Evolutionary conservation across 192 early-diverging fungal genomes (phyloP).

Genomic region (Coemansia sp.): DNA sequence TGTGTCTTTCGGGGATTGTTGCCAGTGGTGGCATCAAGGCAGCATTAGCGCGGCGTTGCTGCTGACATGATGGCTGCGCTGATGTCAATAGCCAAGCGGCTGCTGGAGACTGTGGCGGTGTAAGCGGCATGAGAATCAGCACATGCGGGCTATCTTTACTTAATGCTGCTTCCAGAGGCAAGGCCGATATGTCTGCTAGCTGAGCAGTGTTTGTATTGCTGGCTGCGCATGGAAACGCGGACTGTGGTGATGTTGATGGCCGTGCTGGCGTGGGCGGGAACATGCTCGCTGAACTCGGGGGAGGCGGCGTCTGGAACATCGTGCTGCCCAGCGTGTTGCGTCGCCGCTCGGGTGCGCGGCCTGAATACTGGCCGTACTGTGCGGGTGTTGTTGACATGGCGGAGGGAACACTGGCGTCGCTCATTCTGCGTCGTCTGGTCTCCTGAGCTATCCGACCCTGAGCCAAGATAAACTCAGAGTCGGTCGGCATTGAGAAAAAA

Average conservation of each 20-base stretch:
- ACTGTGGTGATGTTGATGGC: background rate
- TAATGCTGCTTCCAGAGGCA: background rate
- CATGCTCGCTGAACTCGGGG: background rate
- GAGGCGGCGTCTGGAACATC: slow-evolving; percentile 5
- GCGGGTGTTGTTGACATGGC: slow-evolving; percentile 10
- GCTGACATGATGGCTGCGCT: background rate
- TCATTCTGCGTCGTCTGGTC: slow-evolving; percentile 36
- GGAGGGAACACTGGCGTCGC: slow-evolving; percentile 22
- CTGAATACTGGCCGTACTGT: background rate
- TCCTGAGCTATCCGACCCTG: slow-evolving; percentile 34
- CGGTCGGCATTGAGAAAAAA: slow-evolving; percentile 26
- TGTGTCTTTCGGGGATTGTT: slow-evolving; percentile 7
- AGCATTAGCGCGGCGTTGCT: background rate
- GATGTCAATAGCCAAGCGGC: background rate
- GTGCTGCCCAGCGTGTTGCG: slow-evolving; percentile 38
- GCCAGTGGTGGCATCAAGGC: background rate
- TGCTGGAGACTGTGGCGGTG: slow-evolving; percentile 17
- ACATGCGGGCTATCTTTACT: background rate
- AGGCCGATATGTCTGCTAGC: background rate
- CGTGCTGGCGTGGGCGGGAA: background rate
- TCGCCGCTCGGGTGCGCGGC: slow-evolving; percentile 12
- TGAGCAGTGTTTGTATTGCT: background rate
- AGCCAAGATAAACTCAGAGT: slow-evolving; percentile 32
- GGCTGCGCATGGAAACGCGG: background rate
- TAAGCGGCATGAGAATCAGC: slow-evolving; percentile 22